phyloP scores from a whole-genome alignment of 1,284 basidiomycete species.

The Cerioporus squamosus region DNA sequence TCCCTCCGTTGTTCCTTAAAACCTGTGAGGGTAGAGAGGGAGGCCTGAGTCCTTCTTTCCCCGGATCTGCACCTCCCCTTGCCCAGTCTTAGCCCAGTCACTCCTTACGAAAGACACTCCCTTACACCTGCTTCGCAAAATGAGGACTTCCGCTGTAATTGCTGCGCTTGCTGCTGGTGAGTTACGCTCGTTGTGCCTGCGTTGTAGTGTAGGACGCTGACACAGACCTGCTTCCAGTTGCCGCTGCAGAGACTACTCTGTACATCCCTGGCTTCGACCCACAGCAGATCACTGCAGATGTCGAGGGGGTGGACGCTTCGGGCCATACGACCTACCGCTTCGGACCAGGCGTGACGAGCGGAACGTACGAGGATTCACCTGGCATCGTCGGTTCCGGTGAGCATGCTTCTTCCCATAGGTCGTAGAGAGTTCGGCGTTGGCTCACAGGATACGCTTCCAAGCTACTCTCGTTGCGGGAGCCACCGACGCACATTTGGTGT shows the following conservation, averaged over 20 bases:
- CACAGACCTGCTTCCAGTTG: too few relatives aligned
- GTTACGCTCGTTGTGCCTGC: too few relatives aligned
- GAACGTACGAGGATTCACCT: slow-evolving; percentile 31
- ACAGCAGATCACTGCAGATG: slow-evolving; percentile 45
- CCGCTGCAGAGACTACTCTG: slow-evolving; percentile 35
- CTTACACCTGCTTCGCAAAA: too few relatives aligned
- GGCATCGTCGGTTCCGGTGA: slow-evolving; percentile 45
- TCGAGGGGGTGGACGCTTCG: slow-evolving; percentile 43
- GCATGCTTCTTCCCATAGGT: slow-evolving; percentile 6
- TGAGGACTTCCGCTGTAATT: too few relatives aligned
- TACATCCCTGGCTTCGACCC: slow-evolving; percentile 51
- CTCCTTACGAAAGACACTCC: too few relatives aligned
- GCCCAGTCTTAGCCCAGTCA: too few relatives aligned
- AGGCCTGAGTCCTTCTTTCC: too few relatives aligned
- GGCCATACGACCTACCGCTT: slow-evolving; percentile 48
- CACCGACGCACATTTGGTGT: slow-evolving; percentile 30
- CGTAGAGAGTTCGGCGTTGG: neutral
- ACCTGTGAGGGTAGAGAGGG: too few relatives aligned
- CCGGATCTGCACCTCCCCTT: too few relatives aligned
- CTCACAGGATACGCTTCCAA: neutral
- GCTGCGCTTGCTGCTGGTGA: too few relatives aligned
- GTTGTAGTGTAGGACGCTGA: too few relatives aligned
- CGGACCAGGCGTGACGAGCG: slow-evolving; percentile 41
- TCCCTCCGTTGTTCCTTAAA: too few relatives aligned
- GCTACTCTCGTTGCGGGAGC: slow-evolving; percentile 36